A percentile compares a stretch with the other conserved stretches of the same genome.
These are phyloP conservation scores for Purpureocillium takamizusanense DNA, from an alignment of 2,329 filamentous ascomycete species.

Conservation along the genomic window DNA sequence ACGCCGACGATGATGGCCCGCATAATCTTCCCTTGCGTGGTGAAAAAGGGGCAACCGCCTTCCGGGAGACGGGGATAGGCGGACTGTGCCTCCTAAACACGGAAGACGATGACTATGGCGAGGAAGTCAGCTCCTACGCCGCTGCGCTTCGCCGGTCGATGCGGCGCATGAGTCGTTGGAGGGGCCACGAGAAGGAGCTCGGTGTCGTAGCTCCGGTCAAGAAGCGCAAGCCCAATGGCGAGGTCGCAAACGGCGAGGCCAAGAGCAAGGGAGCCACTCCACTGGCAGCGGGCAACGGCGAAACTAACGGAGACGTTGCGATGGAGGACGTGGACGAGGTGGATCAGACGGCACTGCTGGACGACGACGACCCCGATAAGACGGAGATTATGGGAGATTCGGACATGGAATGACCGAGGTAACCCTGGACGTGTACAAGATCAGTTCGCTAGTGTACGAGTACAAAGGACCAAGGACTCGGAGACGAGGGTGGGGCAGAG, in stretches of 20 bases:
- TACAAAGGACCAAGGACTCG: too few species aligned
- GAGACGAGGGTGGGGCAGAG: too few species aligned
- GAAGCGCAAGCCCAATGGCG: slow-evolving; percentile 15
- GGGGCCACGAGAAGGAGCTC: slow-evolving; percentile 31
- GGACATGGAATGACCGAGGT: slow-evolving; percentile 17
- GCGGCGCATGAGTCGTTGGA: slow-evolving; percentile 63
- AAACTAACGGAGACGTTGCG: slow-evolving; percentile 32
- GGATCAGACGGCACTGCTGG: slow-evolving; percentile 25
- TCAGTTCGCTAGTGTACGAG: background rate
- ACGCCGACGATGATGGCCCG: slow-evolving; percentile 41
- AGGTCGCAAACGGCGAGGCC: background rate
- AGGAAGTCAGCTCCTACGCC: slow-evolving; percentile 59
- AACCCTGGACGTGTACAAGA: background rate
- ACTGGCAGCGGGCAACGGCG: slow-evolving; percentile 17
- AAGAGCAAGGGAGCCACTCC: slow-evolving; percentile 4
- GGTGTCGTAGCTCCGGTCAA: slow-evolving; percentile 40
- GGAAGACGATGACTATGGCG: slow-evolving; percentile 67
- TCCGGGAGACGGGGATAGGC: slow-evolving; percentile 50
- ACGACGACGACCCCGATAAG: slow-evolving; percentile 31
- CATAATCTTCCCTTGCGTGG: slow-evolving; percentile 19
- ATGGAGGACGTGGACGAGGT: slow-evolving; percentile 46
- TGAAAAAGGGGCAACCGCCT: slow-evolving; percentile 24
- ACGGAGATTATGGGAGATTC: slow-evolving; percentile 28
- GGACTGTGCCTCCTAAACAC: slow-evolving; percentile 52
- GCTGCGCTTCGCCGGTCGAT: slow-evolving; percentile 55